phyloP scores from a whole-genome alignment of 345 rosid genomes.

The Capsella bursapastoris region DNA sequence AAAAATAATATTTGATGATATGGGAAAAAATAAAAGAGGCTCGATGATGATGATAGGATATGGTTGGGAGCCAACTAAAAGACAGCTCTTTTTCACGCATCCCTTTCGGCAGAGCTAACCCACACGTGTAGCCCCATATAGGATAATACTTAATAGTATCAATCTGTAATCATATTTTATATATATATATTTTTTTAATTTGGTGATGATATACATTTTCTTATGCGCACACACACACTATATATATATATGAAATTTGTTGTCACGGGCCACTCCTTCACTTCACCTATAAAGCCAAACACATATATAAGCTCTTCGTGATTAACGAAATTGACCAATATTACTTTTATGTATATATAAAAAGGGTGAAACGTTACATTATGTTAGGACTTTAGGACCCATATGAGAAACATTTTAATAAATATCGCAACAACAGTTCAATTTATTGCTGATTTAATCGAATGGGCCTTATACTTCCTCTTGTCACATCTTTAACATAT shows the following conservation, averaged over 20 bases:
- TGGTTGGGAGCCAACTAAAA: constrained; percentile 37
- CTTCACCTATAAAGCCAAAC: background rate
- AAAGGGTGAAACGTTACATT: constrained; percentile 6
- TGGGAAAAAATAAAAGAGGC: constrained; percentile 5
- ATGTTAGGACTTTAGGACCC: constrained; percentile 8
- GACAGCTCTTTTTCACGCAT: constrained; percentile 33
- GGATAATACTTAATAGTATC: constrained; percentile 1
- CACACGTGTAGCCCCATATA: constrained; percentile 28
- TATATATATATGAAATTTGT: background rate
- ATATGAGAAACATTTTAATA: constrained; percentile 5
- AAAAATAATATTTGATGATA: background rate
- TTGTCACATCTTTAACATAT: constrained; percentile 17
- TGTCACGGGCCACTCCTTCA: constrained; percentile 3
- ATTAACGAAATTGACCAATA: constrained; percentile 1
- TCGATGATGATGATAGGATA: constrained; percentile 22
- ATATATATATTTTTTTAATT: background rate
- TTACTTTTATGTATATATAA: no score
- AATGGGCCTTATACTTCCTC: constrained; percentile 15
- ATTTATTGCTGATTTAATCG: constrained; percentile 27
- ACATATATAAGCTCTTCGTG: constrained; percentile 24
- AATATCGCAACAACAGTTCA: constrained; percentile 16
- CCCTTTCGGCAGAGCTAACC: constrained; percentile 25
- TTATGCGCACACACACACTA: background rate
- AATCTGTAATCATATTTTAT: background rate
- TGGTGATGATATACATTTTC: background rate